Evolutionary conservation across 2,329 filamentous ascomycete species (phyloP), one percentile per base, ranked within the genome.

Genomic region (Aureobasidium sp.): DNA sequence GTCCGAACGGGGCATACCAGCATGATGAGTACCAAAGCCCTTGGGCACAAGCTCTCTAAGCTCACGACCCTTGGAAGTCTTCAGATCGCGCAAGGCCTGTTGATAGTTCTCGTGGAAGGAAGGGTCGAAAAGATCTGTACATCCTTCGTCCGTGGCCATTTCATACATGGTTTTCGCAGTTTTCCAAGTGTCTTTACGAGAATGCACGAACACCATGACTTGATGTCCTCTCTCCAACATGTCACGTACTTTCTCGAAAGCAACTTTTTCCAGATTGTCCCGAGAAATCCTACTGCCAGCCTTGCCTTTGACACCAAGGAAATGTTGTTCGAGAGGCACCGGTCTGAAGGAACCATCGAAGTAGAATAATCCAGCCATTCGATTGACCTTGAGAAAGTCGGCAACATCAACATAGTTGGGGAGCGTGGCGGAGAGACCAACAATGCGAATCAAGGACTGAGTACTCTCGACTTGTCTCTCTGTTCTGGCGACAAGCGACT

Each of bases 181-280:
- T 64, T 88, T 83, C 66, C 96, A 85, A 0, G 95, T 99, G 68
- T 99, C 95, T 71, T 96, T 92, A 30, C 94, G 84, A 1, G 93
- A 97, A 73, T 99, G 95, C 11, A 99, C 95, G 73, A 99, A 99
- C 0, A 99, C 93, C 95, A 99, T 99, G 66, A 99, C 84, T 73
- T 99, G 94, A 69, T 99, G 94, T n/a, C 90, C 92, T 62, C 81
- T 80, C 70, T 91, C 85, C 3, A 99, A 80, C 92, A 99, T 97
- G 58, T 94, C 89, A 67, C 86, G 88, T 50, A 97, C 91, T 72
- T 99, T 99, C 67, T 97, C 92, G 71, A 95, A 99, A 0, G 91
- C 86, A 3, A 91, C 86, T 29, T 82, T 82, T 67, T 99, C 94
- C 32, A 99, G 79, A 66, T 97, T 97, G 41, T 97, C 93, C 62